Conservation (phyloP, 495 filamentous ascomycete species). For the Penicillium atrosanguineum region DNA sequence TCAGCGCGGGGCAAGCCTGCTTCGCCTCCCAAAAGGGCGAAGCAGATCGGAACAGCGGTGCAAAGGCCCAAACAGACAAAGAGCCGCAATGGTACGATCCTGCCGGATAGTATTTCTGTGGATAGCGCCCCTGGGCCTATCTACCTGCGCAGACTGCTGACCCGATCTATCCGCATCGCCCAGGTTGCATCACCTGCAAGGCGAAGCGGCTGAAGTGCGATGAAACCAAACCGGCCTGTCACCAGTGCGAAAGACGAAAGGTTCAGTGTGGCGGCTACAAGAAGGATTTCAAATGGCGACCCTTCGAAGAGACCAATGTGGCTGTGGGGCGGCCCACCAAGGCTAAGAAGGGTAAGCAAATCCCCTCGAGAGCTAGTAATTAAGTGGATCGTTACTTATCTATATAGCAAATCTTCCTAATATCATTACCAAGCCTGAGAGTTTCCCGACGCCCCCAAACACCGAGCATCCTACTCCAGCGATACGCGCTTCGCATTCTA, state of each 20-base stretch:
- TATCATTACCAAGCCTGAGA: slow-evolving; percentile 3
- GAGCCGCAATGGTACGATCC: slow-evolving; percentile 72
- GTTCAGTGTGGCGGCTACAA: slow-evolving; percentile 76
- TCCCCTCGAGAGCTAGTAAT: background rate
- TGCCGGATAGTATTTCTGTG: background rate
- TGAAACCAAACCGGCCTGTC: slow-evolving; percentile 72
- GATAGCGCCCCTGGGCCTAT: background rate
- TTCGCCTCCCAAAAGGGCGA: slow-evolving; percentile 29
- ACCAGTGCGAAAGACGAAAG: slow-evolving; percentile 68
- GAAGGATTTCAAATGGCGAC: slow-evolving; percentile 82
- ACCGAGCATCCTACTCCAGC: slow-evolving; percentile 16
- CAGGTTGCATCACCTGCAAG: slow-evolving; percentile 82
- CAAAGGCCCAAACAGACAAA: slow-evolving; percentile 76
- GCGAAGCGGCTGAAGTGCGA: slow-evolving; percentile 80
- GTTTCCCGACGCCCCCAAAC: slow-evolving; percentile 18
- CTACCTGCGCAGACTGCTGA: slow-evolving; percentile 33
- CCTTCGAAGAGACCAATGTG: slow-evolving; percentile 68
- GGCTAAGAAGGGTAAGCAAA: slow-evolving; percentile 48
- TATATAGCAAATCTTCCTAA: background rate
- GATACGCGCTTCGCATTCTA: slow-evolving; percentile 2
- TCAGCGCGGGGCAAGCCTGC: slow-evolving; percentile 31
- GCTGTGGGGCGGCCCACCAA: slow-evolving; percentile 43
- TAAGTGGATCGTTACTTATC: background rate
- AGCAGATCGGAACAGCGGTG: slow-evolving; percentile 17
- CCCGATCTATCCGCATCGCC: slow-evolving; percentile 23